These are phyloP conservation scores for Phylloporus sp. DNA, from an alignment of 768 basidiomycete genomes.

Conservation along the genomic window DNA sequence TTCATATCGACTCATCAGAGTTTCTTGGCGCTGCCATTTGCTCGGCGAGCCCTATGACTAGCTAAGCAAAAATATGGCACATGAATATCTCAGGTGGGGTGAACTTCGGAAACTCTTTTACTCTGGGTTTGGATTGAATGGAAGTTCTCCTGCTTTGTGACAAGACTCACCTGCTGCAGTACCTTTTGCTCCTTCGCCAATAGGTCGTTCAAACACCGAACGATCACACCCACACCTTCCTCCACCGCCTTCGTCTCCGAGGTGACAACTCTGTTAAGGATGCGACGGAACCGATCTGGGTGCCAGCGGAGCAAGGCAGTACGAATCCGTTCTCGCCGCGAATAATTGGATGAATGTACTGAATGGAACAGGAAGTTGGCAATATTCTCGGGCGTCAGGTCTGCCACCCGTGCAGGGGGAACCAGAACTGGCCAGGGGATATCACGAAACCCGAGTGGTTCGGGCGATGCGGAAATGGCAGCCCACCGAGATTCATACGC, in stretches of 20 bases:
- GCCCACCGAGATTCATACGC: slow-evolving; percentile 66
- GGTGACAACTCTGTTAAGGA: slow-evolving; percentile 49
- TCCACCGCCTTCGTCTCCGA: slow-evolving; percentile 53
- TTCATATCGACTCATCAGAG: slow-evolving; percentile 7
- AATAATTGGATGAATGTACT: slow-evolving; percentile 54
- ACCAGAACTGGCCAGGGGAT: slow-evolving; percentile 69
- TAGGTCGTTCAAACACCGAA: slow-evolving; percentile 63
- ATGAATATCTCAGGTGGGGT: not conserved
- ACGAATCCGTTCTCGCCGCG: slow-evolving; percentile 63
- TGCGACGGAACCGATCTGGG: slow-evolving; percentile 68
- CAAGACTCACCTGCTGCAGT: slow-evolving; percentile 17
- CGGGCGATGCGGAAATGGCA: slow-evolving; percentile 42
- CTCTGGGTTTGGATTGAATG: slow-evolving; percentile 11
- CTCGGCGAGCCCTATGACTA: slow-evolving; percentile 1
- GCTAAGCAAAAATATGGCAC: not conserved
- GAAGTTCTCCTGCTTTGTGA: not conserved
- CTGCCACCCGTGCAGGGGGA: slow-evolving; percentile 41
- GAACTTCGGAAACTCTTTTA: slow-evolving; percentile 10
- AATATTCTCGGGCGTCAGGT: slow-evolving; percentile 55
- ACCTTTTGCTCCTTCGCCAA: slow-evolving; percentile 39
- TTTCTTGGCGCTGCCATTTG: slow-evolving; percentile 15
- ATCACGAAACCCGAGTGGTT: slow-evolving; percentile 50
- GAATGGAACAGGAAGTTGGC: slow-evolving; percentile 59
- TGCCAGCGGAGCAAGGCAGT: slow-evolving; percentile 74
- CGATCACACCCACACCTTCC: slow-evolving; percentile 61